Evolutionary conservation across 805 yeast genomes (phyloP), one percentile per base, ranked within the genome.

Genomic region (Candida yuanshanica): DNA sequence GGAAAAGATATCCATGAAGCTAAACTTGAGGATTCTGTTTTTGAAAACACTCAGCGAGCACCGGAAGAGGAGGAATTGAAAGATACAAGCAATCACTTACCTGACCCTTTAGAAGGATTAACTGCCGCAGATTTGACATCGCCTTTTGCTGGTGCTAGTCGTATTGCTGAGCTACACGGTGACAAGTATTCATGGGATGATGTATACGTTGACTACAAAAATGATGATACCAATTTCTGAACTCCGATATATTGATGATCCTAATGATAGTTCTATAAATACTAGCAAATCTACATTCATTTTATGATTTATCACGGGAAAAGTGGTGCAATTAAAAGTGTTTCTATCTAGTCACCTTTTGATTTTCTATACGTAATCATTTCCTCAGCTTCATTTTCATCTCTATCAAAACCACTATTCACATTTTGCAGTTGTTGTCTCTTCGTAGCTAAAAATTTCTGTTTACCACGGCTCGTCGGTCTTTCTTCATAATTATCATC

Each of bases 181-280:
- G 54, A 55, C 14, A 39, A 33, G 20, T 56, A 56, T 36, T 41
- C 54, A 4, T 56, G 61, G 61, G 60, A 56, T 48, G 61, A 56
- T 27, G 46, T 50, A 37, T 56, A 55, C 48, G 59, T 50, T 20
- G 60, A 55, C 35, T 52, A 54, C 39, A 45, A 47, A 29, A 37
- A 55, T 47, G 58, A 53, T 37, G 58, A 56, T 43, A 22, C 51
- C 34, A 46, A 50, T 37, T 54, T 56, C 41, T 55, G 43, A 35
- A 7, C 25, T 23, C 8, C 25, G 11, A 17, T 29, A 6, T 16
- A 2, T 16, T 17, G 14, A 26, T 12, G 14, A n/a, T 12, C 29
- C 13, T 9, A 6, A 16, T 16, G 5, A 16, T 9, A 11, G 16
- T 20, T 12, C 6, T 2, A 26, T 14, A 13, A 14, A 8, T 24